Conservation (phyloP, 257 asterid species). For the Pogostemon cablin region DNA sequence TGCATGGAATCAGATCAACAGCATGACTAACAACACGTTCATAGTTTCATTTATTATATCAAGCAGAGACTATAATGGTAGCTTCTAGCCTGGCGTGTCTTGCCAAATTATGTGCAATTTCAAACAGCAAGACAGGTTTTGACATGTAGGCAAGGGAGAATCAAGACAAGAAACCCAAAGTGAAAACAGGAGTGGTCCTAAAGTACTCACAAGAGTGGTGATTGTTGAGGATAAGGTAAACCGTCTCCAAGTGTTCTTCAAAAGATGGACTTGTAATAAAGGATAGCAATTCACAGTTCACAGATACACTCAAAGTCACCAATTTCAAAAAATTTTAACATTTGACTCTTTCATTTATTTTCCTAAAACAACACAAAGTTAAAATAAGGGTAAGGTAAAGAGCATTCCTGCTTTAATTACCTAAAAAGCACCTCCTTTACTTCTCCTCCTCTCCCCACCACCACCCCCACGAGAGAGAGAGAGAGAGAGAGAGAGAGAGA, state of each 20-base stretch:
- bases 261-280: constrained; percentile 34
- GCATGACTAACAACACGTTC: neutral
- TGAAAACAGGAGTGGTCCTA: constrained; percentile 47
- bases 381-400: constrained; percentile 22
- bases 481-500: neutral
- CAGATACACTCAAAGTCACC: constrained; percentile 25
- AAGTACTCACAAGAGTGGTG: constrained; percentile 36
- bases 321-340: constrained; percentile 32
- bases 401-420: constrained; percentile 15
- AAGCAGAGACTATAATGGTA: neutral
- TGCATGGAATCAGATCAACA: constrained; percentile 14
- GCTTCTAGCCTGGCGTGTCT: neutral
- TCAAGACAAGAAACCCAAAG: constrained; percentile 30
- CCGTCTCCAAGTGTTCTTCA: constrained; percentile 30
- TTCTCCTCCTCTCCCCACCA: neutral
- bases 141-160: constrained; percentile 28
- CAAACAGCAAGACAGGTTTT: constrained; percentile 33
- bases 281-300: constrained; percentile 37
- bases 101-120: neutral
- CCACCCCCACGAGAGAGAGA: neutral
- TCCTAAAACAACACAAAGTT: constrained; percentile 26
- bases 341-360: constrained; percentile 30
- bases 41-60: neutral
- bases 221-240: constrained; percentile 49
- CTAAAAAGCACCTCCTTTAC: constrained; percentile 24